These are phyloP conservation scores for Cyclotella sp. DNA, from an alignment of 108 stramenopile genomes.

Conservation along the genomic window DNA sequence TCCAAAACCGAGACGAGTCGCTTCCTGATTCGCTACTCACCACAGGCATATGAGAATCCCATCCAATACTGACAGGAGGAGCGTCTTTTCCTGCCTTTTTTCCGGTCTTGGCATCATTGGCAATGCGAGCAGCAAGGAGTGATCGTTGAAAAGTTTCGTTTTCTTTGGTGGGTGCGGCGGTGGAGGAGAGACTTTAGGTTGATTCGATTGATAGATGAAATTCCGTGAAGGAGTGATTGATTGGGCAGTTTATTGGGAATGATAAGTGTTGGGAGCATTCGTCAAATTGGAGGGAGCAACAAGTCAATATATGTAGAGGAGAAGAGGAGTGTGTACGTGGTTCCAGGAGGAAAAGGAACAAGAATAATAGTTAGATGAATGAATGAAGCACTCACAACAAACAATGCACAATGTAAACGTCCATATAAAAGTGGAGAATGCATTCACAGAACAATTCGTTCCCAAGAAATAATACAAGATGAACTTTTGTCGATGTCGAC, in stretches of 20 bases:
- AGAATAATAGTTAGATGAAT: no score
- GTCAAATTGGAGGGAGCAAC: no score
- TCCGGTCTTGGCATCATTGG: slow-evolving; percentile 45
- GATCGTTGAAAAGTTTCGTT: slow-evolving; percentile 46
- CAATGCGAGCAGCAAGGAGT: slow-evolving; percentile 44
- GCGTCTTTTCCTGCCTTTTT: slow-evolving; percentile 66
- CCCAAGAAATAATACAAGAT: no score
- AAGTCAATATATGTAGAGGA: no score
- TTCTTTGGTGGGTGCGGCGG: slow-evolving; percentile 28
- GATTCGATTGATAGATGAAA: not conserved
- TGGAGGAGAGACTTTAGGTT: not conserved
- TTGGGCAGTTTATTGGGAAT: not conserved
- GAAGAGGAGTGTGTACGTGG: no score
- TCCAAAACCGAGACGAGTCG: not conserved
- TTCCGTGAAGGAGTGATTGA: not conserved
- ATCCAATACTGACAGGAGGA: slow-evolving; percentile 86
- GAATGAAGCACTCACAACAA: no score
- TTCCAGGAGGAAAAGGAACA: no score
- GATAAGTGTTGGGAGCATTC: not conserved
- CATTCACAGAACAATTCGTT: no score
- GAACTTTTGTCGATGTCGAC: no score
- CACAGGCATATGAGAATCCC: slow-evolving; percentile 89
- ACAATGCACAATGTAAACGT: no score
- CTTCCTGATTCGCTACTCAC: slow-evolving; percentile 45
- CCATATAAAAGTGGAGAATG: no score